Evolutionary conservation across 2,329 filamentous ascomycete species (phyloP).

Genomic region (Aspergillus pseudoterreus): DNA sequence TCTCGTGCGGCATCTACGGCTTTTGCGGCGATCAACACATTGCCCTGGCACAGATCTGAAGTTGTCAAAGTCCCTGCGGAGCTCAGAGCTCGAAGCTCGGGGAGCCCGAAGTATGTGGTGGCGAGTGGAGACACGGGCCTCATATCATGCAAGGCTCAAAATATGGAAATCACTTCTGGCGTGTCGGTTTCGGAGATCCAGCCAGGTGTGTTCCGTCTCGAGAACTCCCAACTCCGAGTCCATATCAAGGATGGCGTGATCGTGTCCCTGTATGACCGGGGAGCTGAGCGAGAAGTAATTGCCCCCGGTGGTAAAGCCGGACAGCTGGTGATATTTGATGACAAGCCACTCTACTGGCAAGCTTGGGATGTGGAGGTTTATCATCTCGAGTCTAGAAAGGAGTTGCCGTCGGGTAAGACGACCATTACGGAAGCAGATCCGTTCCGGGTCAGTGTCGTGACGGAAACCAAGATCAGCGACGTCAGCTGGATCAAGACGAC

Average conservation of each 20-base stretch:
- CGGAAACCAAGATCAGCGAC: conserved; percentile 82
- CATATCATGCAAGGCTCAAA: conserved; percentile 30
- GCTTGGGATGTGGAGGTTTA: conserved; percentile 98
- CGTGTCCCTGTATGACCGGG: conserved; percentile 75
- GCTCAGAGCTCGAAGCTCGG: conserved; percentile 14
- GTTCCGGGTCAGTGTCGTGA: conserved; percentile 76
- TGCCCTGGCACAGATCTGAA: conserved; percentile 79
- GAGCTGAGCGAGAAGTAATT: conserved; percentile 72
- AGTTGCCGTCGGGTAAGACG: conserved; percentile 66
- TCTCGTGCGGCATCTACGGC: conserved; percentile 41
- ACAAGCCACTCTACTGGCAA: conserved; percentile 96
- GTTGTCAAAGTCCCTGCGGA: conserved; percentile 60
- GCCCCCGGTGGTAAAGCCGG: conserved; percentile 72
- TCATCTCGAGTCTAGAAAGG: conserved; percentile 80
- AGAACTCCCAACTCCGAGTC: conserved; percentile 73
- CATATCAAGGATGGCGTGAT: conserved; percentile 72
- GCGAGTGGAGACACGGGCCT: conserved; percentile 47
- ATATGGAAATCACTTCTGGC: conserved; percentile 19
- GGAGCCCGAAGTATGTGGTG: conserved; percentile 37
- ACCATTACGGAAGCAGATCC: conserved; percentile 67
- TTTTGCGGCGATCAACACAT: conserved; percentile 71
- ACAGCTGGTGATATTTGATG: conserved; percentile 91
- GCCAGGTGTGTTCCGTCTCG: conserved; percentile 68
- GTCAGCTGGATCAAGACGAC: conserved; percentile 82
- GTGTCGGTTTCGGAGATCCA: conserved; percentile 50